These are phyloP conservation scores for Naganishia sp. DNA, from an alignment of 1,284 basidiomycete species.

Conservation along the genomic window DNA sequence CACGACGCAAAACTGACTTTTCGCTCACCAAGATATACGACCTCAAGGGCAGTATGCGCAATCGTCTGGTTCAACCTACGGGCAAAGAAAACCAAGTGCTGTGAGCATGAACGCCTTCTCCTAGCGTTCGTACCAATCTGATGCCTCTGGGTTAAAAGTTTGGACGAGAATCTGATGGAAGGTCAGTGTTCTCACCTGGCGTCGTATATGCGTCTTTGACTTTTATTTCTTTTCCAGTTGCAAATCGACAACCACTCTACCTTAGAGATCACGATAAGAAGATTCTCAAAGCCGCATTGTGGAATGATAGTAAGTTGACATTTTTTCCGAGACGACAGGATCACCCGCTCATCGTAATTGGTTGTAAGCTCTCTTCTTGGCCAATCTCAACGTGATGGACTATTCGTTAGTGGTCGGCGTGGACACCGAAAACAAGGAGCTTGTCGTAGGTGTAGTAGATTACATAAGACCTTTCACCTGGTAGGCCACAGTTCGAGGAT, in stretches of 20 bases:
- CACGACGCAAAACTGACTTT: neutral
- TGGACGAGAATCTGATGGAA: slow-evolving; percentile 55
- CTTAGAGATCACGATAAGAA: slow-evolving; percentile 93
- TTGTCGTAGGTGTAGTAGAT: slow-evolving; percentile 93
- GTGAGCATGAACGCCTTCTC: slow-evolving; percentile 35
- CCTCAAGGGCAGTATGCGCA: slow-evolving; percentile 87
- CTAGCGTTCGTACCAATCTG: neutral
- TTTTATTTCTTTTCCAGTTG: slow-evolving; percentile 36
- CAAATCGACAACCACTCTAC: slow-evolving; percentile 72
- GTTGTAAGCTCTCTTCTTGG: slow-evolving; percentile 66
- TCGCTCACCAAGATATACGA: slow-evolving; percentile 74
- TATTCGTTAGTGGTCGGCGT: slow-evolving; percentile 96
- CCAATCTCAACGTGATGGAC: slow-evolving; percentile 98
- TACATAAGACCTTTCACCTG: slow-evolving; percentile 50
- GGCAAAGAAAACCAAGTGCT: slow-evolving; percentile 91
- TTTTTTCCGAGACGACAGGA: neutral
- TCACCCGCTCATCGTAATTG: slow-evolving; percentile 8
- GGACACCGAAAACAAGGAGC: slow-evolving; percentile 75
- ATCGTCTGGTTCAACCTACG: slow-evolving; percentile 85
- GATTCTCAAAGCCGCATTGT: slow-evolving; percentile 83
- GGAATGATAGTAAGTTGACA: slow-evolving; percentile 76
- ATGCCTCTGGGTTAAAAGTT: slow-evolving; percentile 58
- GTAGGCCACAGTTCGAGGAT: slow-evolving; percentile 11
- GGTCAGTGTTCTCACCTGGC: slow-evolving; percentile 33
- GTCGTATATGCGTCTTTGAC: neutral